Conservation (phyloP, 2,329 filamentous ascomycete genomes). For the Trichoderma hamatum region DNA sequence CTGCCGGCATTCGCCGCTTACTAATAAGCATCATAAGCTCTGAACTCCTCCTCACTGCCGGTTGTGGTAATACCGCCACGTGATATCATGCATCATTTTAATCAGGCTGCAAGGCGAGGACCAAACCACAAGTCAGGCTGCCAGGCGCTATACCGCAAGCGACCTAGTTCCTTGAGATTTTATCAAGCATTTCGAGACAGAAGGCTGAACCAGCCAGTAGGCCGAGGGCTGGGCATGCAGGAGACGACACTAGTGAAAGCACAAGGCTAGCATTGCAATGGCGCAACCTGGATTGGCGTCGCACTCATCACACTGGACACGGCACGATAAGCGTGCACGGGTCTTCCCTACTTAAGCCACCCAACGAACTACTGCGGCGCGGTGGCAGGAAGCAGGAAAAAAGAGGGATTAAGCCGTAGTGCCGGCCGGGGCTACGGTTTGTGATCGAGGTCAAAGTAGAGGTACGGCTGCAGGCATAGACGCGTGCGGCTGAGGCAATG, state of each 20-base stretch:
- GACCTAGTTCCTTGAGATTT: neutral
- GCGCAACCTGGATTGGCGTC: slow-evolving; percentile 10
- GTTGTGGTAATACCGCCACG: neutral
- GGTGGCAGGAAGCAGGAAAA: neutral
- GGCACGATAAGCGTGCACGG: slow-evolving; percentile 18
- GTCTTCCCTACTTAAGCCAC: slow-evolving; percentile 5
- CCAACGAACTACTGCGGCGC: neutral
- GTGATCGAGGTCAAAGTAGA: neutral
- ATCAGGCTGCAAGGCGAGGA: neutral
- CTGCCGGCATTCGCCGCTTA: neutral
- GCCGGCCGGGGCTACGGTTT: too few relatives aligned
- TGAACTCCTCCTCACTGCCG: neutral
- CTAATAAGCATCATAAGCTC: neutral
- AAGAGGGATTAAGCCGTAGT: neutral
- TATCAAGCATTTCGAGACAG: slow-evolving; percentile 19
- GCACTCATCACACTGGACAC: slow-evolving; percentile 6
- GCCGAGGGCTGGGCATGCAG: slow-evolving; percentile 14
- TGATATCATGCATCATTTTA: neutral
- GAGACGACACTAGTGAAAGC: slow-evolving; percentile 9
- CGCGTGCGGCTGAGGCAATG: slow-evolving; percentile 24
- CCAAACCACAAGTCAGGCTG: slow-evolving; percentile 8
- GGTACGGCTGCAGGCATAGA: neutral
- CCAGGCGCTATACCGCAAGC: neutral
- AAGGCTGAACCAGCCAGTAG: slow-evolving; percentile 20
- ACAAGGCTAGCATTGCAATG: slow-evolving; percentile 21